Percentiles rank a stretch among this genome's conserved stretches.
phyloP scores from a whole-genome alignment of 192 early-diverging fungal genomes.

The Coemansia sp. region DNA sequence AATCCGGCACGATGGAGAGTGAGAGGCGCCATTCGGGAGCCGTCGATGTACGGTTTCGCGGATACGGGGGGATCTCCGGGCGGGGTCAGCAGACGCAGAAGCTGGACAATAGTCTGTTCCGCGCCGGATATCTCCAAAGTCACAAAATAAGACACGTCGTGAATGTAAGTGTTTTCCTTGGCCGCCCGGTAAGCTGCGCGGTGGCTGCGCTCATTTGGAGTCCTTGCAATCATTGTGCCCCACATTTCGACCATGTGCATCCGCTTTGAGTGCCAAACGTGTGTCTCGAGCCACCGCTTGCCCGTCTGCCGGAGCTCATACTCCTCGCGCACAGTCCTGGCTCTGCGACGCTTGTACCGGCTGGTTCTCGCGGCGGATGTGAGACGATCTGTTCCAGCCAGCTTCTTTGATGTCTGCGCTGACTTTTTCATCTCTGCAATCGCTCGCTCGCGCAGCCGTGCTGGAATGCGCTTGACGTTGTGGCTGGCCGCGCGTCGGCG shows the following conservation, averaged over 20 bases:
- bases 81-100: constrained; percentile 63
- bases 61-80: constrained; percentile 22
- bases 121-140: constrained; percentile 72
- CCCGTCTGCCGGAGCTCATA: constrained; percentile 46
- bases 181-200: constrained; percentile 73
- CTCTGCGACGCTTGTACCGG: constrained; percentile 49
- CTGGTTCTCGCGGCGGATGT: constrained; percentile 24
- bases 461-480: constrained; percentile 91
- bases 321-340: constrained; percentile 26
- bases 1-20: constrained; percentile 32
- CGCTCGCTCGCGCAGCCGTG: constrained; percentile 74
- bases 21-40: constrained; percentile 28
- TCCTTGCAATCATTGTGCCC: constrained; percentile 67
- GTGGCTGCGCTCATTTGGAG: constrained; percentile 84
- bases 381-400: constrained; percentile 15
- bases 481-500: constrained; percentile 92
- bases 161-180: constrained; percentile 70
- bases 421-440: constrained; percentile 63
- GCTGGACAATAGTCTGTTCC: constrained; percentile 40
- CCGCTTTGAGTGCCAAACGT: constrained; percentile 97
- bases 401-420: constrained; percentile 24
- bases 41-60: constrained; percentile 9
- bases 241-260: constrained; percentile 90
- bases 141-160: constrained; percentile 81
- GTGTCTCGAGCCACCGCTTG: constrained; percentile 92